Percentiles rank a stretch among this genome's conserved stretches.
Evolutionary conservation across 1,284 basidiomycete species (phyloP).

Genomic region (Peniophora sp.): DNA sequence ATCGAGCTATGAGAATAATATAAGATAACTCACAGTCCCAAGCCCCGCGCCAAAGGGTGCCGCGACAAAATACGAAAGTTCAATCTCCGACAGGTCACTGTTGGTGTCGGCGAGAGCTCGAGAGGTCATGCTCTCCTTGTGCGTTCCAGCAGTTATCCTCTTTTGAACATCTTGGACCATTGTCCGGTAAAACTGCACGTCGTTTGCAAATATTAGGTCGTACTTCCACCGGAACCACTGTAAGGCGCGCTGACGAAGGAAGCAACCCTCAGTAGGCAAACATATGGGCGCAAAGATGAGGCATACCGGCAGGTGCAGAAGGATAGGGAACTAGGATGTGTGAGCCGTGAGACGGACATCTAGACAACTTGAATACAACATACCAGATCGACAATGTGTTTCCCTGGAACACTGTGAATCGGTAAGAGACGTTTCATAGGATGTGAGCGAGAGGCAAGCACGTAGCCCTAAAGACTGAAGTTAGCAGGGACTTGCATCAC

Average conservation of each 20-base stretch:
- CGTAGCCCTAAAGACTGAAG: background rate
- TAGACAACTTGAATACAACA: background rate
- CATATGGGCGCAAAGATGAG: background rate
- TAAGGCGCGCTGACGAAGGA: background rate
- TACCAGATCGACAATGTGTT: background rate
- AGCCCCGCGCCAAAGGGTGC: background rate
- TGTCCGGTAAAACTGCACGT: background rate
- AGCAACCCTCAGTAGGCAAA: background rate
- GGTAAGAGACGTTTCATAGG: background rate
- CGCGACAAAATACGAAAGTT: background rate
- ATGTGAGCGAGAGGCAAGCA: background rate
- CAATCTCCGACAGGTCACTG: background rate
- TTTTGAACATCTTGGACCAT: background rate
- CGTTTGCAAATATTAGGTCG: background rate
- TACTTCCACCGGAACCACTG: background rate
- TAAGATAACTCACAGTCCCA: background rate
- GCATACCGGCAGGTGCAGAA: background rate
- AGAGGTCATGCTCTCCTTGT: slow-evolving; percentile 1
- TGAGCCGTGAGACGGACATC: background rate
- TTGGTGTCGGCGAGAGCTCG: background rate
- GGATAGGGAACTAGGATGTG: background rate
- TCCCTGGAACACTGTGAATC: background rate
- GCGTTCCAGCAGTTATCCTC: background rate
- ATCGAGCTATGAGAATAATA: background rate
- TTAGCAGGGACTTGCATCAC: background rate